A percentile compares a stretch with the other conserved stretches of the same genome.
Evolutionary conservation across 1,139 yeast species (phyloP).

Genomic region (Komagataea norvegica): DNA sequence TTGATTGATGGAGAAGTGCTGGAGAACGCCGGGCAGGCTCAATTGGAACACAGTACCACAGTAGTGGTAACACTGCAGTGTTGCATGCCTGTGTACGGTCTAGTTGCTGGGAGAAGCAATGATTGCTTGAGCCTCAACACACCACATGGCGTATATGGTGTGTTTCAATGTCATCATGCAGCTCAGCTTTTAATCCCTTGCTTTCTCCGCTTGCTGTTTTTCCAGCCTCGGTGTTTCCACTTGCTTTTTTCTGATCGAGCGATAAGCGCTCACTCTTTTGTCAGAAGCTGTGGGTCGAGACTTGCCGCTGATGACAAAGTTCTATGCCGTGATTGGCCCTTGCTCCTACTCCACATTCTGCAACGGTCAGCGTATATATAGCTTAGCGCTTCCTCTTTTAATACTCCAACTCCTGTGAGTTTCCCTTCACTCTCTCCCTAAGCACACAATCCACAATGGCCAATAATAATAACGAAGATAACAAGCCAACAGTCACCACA

Average conservation of each 20-base stretch:
- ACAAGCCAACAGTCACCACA: slow-evolving; percentile 39
- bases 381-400: too few relatives aligned
- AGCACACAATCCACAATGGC: slow-evolving; percentile 7
- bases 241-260: slow-evolving; percentile 1
- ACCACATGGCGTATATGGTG: too few relatives aligned
- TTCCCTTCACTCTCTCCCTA: not conserved
- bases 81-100: too few relatives aligned
- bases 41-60: too few relatives aligned
- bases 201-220: not conserved
- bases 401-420: not conserved
- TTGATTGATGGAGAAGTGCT: too few relatives aligned
- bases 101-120: too few relatives aligned
- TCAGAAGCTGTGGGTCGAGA: slow-evolving; percentile 2
- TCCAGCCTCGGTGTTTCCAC: not conserved
- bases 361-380: too few relatives aligned
- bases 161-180: too few relatives aligned
- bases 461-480: slow-evolving; percentile 7
- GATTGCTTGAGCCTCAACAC: too few relatives aligned
- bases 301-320: slow-evolving; percentile 11
- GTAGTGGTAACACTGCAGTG: too few relatives aligned
- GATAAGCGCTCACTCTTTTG: not conserved
- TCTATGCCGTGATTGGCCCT: slow-evolving; percentile 7
- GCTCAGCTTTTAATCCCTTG: too few relatives aligned
- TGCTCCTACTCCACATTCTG: slow-evolving; percentile 5
- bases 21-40: too few relatives aligned